Evolutionary conservation across 495 filamentous ascomycete species (phyloP).

Genomic region (Xylaria curta): DNA sequence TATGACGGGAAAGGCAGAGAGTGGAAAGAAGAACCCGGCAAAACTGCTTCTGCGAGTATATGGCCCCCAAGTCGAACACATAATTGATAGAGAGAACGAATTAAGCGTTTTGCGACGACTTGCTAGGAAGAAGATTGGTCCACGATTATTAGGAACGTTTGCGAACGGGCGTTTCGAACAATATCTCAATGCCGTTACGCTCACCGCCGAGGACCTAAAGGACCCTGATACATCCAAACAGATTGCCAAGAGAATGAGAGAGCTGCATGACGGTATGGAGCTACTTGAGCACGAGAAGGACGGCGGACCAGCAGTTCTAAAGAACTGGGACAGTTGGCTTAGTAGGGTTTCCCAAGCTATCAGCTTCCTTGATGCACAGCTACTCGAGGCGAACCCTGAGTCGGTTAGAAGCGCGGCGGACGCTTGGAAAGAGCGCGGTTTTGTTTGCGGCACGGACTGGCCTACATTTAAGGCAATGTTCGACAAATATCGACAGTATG

Average conservation of each 20-base stretch:
- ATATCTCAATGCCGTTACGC: conserved; percentile 80
- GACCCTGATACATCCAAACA: conserved; percentile 83
- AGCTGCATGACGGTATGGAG: conserved; percentile 93
- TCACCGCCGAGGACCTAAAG: conserved; percentile 79
- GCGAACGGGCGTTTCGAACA: conserved; percentile 96
- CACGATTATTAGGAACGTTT: conserved; percentile 91
- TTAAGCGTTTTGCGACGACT: conserved; percentile 85
- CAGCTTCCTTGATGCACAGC: conserved; percentile 74
- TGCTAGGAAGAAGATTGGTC: conserved; percentile 90
- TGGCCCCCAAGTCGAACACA: conserved; percentile 91
- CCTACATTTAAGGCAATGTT: conserved; percentile 74
- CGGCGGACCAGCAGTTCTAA: conserved; percentile 81
- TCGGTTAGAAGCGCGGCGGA: conserved; percentile 43
- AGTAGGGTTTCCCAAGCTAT: conserved; percentile 78
- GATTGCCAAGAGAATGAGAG: conserved; percentile 98
- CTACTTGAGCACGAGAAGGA: conserved; percentile 78
- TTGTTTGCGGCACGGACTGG: conserved; percentile 89
- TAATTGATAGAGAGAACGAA: conserved; percentile 93
- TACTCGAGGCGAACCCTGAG: conserved; percentile 43
- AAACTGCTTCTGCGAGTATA: conserved; percentile 94
- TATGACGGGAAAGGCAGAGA: conserved; percentile 44
- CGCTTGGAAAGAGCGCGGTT: conserved; percentile 70
- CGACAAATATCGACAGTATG: conserved; percentile 76
- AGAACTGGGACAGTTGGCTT: conserved; percentile 96
- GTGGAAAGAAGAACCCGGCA: conserved; percentile 49